phyloP scores from a whole-genome alignment of 23 red algal genomes.

The Chondrus crispus region DNA sequence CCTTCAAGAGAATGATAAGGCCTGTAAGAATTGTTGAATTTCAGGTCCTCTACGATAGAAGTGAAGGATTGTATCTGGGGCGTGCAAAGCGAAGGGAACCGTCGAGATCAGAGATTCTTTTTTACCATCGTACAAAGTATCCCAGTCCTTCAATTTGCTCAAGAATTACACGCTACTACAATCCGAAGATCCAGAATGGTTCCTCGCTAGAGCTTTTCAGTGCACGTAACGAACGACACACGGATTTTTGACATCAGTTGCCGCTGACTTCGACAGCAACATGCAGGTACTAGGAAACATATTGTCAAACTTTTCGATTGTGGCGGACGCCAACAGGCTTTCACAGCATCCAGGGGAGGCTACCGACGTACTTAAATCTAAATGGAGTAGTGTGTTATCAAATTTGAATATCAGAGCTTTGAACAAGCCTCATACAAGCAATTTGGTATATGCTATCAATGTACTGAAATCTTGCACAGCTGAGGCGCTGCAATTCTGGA shows the following conservation, averaged over 20 bases:
- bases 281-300: too few relatives aligned
- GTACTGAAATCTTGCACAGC: too few relatives aligned
- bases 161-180: background rate
- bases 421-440: too few relatives aligned
- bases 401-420: background rate
- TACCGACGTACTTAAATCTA: background rate
- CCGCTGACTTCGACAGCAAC: background rate
- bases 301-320: too few relatives aligned
- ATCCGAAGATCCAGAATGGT: conserved; percentile 7
- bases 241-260: background rate
- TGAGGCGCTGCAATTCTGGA: too few relatives aligned
- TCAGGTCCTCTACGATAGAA: too few relatives aligned
- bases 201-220: background rate
- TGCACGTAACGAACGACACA: background rate
- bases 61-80: too few relatives aligned
- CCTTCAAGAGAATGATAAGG: background rate
- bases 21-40: background rate
- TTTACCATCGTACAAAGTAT: too few relatives aligned
- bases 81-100: too few relatives aligned
- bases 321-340: too few relatives aligned
- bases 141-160: background rate
- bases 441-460: too few relatives aligned
- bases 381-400: background rate
- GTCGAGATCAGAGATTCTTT: too few relatives aligned
- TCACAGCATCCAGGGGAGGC: background rate